phyloP scores from a whole-genome alignment of 75 land plant species.

The Cryptomeria japonica region DNA sequence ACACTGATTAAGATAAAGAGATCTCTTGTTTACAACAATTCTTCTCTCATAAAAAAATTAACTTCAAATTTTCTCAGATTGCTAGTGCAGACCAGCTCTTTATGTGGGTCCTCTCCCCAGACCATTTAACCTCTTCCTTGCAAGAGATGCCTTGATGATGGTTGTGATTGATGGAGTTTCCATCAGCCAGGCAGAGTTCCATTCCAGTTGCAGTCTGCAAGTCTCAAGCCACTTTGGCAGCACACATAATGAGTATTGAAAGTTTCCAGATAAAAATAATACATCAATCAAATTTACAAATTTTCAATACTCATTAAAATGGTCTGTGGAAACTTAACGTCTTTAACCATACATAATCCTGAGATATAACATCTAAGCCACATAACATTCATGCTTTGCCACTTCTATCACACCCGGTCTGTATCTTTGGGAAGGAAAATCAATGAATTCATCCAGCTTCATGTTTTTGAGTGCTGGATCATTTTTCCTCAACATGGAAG shows the following conservation, averaged over 20 bases:
- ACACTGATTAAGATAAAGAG: neutral
- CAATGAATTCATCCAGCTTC: conserved; percentile 2
- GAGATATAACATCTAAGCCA: neutral
- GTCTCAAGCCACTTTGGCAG: neutral
- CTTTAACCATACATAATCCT: neutral
- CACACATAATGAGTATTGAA: neutral
- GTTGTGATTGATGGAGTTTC: neutral
- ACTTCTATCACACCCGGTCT: neutral
- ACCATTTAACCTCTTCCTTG: neutral
- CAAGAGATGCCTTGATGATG: neutral
- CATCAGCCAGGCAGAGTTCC: neutral
- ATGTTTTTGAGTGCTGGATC: neutral
- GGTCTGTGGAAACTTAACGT: no score
- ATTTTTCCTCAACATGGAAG: neutral
- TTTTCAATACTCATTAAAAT: no score
- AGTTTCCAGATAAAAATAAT: no score
- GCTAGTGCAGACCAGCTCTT: no score
- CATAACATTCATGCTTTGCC: neutral
- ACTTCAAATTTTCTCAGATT: no score
- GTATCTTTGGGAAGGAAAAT: neutral
- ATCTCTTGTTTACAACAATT: neutral
- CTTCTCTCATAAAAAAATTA: no score
- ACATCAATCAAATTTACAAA: no score
- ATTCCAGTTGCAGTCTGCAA: neutral
- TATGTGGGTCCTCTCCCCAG: no score